These are phyloP conservation scores for Onygena corvina DNA, from an alignment of 2,329 filamentous ascomycete species.

Conservation along the genomic window DNA sequence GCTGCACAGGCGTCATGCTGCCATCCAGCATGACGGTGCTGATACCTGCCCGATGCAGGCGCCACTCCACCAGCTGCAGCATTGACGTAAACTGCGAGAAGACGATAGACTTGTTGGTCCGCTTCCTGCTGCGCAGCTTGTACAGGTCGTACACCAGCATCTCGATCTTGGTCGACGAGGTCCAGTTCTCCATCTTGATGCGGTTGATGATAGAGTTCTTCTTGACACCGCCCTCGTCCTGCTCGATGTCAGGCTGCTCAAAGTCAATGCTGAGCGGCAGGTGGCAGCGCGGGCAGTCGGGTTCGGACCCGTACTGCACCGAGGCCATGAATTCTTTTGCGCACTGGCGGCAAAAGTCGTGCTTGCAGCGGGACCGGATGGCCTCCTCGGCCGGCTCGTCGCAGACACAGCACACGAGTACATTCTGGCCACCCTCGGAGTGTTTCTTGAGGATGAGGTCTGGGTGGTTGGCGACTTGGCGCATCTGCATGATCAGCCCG, in stretches of 20 bases:
- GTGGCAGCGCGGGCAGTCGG: conserved; percentile 75
- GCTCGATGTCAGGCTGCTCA: conserved; percentile 88
- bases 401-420: conserved; percentile 86
- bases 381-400: conserved; percentile 94
- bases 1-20: conserved; percentile 87
- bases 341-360: conserved; percentile 80
- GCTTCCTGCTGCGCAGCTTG: conserved; percentile 79
- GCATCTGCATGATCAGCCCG: conserved; percentile 98
- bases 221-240: conserved; percentile 75
- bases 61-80: conserved; percentile 95
- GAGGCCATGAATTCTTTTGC: conserved; percentile 69
- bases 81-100: conserved; percentile 97
- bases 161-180: conserved; percentile 95
- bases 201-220: conserved; percentile 97
- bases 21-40: conserved; percentile 97
- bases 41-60: conserved; percentile 88
- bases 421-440: conserved; percentile 72
- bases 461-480: conserved; percentile 91
- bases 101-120: conserved; percentile 91
- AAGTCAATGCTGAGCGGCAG: conserved; percentile 82
- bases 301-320: conserved; percentile 49
- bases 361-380: conserved; percentile 79
- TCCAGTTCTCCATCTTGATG: conserved; percentile 98
- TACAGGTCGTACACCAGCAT: conserved; percentile 89
- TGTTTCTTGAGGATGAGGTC: conserved; percentile 88